These are phyloP conservation scores for Lipomyces chichibuensis DNA, from an alignment of 805 yeast species.

Conservation along the genomic window DNA sequence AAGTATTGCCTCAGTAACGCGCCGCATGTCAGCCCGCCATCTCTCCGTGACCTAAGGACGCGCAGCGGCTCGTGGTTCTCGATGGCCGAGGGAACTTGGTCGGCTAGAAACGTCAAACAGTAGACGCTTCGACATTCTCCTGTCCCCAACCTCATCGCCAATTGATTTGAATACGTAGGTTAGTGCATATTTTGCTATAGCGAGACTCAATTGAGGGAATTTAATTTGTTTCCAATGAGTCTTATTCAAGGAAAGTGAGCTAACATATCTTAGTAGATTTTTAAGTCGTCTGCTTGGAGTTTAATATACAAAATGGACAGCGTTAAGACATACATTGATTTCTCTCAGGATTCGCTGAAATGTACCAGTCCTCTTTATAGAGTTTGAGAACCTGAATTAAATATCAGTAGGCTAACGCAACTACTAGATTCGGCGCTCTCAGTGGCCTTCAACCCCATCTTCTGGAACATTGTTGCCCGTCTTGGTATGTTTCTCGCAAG, in stretches of 20 bases:
- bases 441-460: constrained; percentile 88
- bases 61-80: background rate
- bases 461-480: constrained; percentile 94
- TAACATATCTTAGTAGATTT: too few species aligned
- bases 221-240: background rate
- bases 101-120: background rate
- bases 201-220: background rate
- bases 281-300: background rate
- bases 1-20: background rate
- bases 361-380: constrained; percentile 6
- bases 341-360: constrained; percentile 24
- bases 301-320: background rate
- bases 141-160: background rate
- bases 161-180: background rate
- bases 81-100: background rate
- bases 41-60: background rate
- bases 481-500: constrained; percentile 44
- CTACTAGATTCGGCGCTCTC: constrained; percentile 57
- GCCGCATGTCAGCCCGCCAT: background rate
- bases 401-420: background rate
- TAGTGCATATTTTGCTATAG: background rate
- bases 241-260: background rate
- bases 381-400: background rate
- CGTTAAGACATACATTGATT: constrained; percentile 16
- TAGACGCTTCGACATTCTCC: background rate